Percentiles rank a stretch among this genome's conserved stretches.
These are phyloP conservation scores for Grosmannia penicillata DNA, from an alignment of 2,329 filamentous ascomycete species.

Conservation along the genomic window DNA sequence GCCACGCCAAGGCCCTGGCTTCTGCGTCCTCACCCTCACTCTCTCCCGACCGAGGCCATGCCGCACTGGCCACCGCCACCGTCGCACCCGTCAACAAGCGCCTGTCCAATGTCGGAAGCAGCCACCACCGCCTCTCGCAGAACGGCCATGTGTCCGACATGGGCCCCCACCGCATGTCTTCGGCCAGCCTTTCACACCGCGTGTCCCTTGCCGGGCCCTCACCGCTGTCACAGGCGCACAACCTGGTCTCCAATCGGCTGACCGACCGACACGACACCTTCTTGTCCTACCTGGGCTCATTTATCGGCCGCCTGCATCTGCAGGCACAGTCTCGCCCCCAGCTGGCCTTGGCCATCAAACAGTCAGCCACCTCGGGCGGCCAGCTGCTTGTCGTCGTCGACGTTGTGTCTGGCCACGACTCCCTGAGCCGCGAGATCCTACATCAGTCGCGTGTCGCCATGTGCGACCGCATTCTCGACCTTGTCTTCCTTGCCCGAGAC, in stretches of 20 bases:
- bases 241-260: slow-evolving; percentile 72
- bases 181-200: slow-evolving; percentile 51
- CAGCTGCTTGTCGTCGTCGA: slow-evolving; percentile 69
- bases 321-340: slow-evolving; percentile 85
- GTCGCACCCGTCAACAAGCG: slow-evolving; percentile 24
- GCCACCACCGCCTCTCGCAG: slow-evolving; percentile 21
- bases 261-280: slow-evolving; percentile 74
- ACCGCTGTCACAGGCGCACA: slow-evolving; percentile 45
- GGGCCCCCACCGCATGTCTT: slow-evolving; percentile 31
- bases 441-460: slow-evolving; percentile 58
- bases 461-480: slow-evolving; percentile 63
- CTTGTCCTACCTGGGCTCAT: slow-evolving; percentile 78
- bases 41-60: no score
- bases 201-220: slow-evolving; percentile 61
- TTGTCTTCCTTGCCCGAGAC: slow-evolving; percentile 69
- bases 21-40: not conserved
- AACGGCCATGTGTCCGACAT: slow-evolving; percentile 18
- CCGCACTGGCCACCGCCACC: not conserved
- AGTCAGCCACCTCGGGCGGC: slow-evolving; percentile 69
- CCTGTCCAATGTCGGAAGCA: slow-evolving; percentile 19
- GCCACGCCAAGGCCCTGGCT: slow-evolving; percentile 5
- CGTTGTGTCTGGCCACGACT: slow-evolving; percentile 65
- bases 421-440: slow-evolving; percentile 49
- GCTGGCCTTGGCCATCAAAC: slow-evolving; percentile 65
- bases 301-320: slow-evolving; percentile 78